Evolutionary conservation across 2,329 filamentous ascomycete genomes (phyloP).

Genomic region (Fusarium sp.): DNA sequence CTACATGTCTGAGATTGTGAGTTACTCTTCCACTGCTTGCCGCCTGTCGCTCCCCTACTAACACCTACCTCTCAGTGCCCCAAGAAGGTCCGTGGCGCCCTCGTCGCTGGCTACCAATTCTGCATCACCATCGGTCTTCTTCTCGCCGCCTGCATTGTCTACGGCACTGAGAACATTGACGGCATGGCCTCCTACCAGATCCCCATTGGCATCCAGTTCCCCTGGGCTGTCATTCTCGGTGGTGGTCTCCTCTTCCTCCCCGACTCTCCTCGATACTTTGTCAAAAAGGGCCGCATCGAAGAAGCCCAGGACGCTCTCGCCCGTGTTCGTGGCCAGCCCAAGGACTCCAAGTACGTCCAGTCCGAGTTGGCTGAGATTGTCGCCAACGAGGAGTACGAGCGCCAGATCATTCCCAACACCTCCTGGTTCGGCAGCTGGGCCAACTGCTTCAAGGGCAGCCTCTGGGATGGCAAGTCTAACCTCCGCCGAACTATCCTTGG

Average conservation of each 20-base stretch:
- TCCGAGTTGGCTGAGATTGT: conserved; percentile 60
- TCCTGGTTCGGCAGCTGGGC: conserved; percentile 34
- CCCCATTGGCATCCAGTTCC: conserved; percentile 37
- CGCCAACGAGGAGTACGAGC: conserved; percentile 89
- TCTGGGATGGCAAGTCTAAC: conserved; percentile 38
- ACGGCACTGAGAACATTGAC: conserved; percentile 30
- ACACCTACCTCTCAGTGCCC: conserved; percentile 25
- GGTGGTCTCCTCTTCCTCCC: conserved; percentile 38
- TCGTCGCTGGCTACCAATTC: conserved; percentile 42
- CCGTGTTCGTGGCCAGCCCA: conserved; percentile 34
- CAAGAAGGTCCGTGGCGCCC: conserved; percentile 35
- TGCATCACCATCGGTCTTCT: conserved; percentile 39
- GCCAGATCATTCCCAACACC: conserved; percentile 30
- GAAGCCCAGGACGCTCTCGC: conserved; percentile 31
- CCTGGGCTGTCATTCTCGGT: conserved; percentile 37
- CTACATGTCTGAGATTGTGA: conserved; percentile 44
- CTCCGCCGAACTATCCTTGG: conserved; percentile 69
- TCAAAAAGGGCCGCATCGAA: conserved; percentile 36
- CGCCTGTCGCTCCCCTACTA: not conserved
- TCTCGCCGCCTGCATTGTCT: conserved; percentile 36
- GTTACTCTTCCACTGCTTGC: conserved; percentile 75
- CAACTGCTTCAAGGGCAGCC: conserved; percentile 49
- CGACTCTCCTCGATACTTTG: conserved; percentile 38
- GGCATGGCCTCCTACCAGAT: conserved; percentile 32
- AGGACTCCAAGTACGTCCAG: conserved; percentile 40